These are phyloP conservation scores for Puccinia novopanici DNA, from an alignment of 1,284 basidiomycete genomes.

Conservation along the genomic window DNA sequence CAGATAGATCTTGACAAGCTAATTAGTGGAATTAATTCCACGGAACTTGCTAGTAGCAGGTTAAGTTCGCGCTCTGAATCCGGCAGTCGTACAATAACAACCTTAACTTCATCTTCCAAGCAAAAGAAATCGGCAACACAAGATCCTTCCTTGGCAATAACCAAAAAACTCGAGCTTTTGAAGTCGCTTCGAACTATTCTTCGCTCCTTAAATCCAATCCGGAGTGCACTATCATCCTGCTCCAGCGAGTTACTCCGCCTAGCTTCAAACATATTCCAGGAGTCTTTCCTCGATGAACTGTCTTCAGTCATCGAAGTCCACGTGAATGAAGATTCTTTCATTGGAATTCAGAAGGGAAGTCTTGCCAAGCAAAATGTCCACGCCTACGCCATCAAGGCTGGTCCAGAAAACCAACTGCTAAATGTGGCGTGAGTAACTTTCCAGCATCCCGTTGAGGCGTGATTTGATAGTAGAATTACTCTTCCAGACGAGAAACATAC, in stretches of 20 bases:
- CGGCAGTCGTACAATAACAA: neutral
- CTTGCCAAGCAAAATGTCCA: slow-evolving; percentile 50
- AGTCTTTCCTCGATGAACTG: slow-evolving; percentile 34
- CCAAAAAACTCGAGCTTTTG: slow-evolving; percentile 47
- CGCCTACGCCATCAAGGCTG: slow-evolving; percentile 48
- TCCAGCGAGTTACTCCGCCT: slow-evolving; percentile 25
- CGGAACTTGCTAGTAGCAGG: slow-evolving; percentile 5
- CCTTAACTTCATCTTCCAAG: slow-evolving; percentile 8
- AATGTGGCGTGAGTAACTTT: slow-evolving; percentile 41
- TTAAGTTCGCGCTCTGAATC: slow-evolving; percentile 21
- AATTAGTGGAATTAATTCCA: slow-evolving; percentile 29
- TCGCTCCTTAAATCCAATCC: slow-evolving; percentile 32
- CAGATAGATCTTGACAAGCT: slow-evolving; percentile 49
- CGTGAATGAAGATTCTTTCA: slow-evolving; percentile 45
- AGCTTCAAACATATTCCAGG: slow-evolving; percentile 32
- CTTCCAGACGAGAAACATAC: slow-evolving; percentile 47
- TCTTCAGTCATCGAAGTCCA: slow-evolving; percentile 20
- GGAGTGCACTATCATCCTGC: slow-evolving; percentile 25
- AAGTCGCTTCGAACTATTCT: slow-evolving; percentile 31
- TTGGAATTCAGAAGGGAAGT: slow-evolving; percentile 47
- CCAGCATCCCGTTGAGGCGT: too few species aligned
- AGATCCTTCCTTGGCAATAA: slow-evolving; percentile 40
- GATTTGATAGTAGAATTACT: neutral
- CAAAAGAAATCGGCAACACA: slow-evolving; percentile 1
- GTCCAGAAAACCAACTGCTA: slow-evolving; percentile 31